These are phyloP conservation scores for Quercus berberidifolia DNA, from an alignment of 306 rosid species.

Conservation along the genomic window DNA sequence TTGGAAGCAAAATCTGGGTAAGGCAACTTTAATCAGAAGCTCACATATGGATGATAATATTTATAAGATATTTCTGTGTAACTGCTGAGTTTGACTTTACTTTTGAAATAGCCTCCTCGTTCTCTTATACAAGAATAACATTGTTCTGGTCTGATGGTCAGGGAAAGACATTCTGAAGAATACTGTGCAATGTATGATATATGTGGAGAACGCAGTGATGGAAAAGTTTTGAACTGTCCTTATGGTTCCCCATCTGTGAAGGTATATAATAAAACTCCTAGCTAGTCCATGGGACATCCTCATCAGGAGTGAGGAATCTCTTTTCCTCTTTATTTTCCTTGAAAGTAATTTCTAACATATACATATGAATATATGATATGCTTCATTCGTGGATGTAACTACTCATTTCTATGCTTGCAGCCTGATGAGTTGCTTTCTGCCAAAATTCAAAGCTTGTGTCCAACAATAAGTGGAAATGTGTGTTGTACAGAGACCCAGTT, in stretches of 20 bases:
- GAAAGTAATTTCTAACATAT: not conserved
- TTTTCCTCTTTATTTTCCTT: not conserved
- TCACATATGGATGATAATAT: not conserved
- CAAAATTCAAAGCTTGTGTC: slow-evolving; percentile 93
- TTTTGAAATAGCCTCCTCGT: not conserved
- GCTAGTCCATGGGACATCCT: not conserved
- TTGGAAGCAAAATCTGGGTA: slow-evolving; percentile 32
- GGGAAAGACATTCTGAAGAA: slow-evolving; percentile 60
- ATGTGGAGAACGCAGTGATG: slow-evolving; percentile 85
- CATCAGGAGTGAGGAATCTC: not conserved
- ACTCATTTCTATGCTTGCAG: slow-evolving; percentile 36
- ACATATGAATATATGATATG: not conserved
- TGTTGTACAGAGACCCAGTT: slow-evolving; percentile 86
- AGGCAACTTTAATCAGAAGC: slow-evolving; percentile 1
- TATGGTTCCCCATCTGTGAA: slow-evolving; percentile 72
- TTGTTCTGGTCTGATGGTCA: slow-evolving; percentile 22
- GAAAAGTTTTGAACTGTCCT: slow-evolving; percentile 87
- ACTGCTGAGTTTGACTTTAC: slow-evolving; percentile 4
- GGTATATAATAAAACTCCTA: slow-evolving; percentile 33
- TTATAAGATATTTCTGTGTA: not conserved
- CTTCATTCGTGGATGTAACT: slow-evolving; percentile 5
- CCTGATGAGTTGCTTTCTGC: slow-evolving; percentile 80
- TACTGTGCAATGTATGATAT: slow-evolving; percentile 97
- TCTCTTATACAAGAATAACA: not conserved
- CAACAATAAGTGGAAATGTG: slow-evolving; percentile 72